phyloP scores from a whole-genome alignment of 495 filamentous ascomycete species.

The Halenospora varia region DNA sequence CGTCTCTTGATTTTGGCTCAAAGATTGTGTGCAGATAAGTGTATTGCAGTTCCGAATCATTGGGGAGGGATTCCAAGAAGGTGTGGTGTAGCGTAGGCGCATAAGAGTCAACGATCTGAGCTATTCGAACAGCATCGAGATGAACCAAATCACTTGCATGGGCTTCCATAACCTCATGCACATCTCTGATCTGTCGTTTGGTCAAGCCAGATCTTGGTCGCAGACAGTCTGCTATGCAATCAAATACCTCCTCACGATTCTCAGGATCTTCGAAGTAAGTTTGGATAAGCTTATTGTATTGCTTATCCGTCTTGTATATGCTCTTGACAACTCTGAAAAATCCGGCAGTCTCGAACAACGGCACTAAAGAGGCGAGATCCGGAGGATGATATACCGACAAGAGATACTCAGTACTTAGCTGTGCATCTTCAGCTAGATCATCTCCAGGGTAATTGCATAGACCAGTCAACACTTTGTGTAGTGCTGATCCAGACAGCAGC shows the following conservation, averaged over 20 bases:
- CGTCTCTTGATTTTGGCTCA: constrained; percentile 55
- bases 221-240: constrained; percentile 76
- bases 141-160: constrained; percentile 64
- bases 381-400: constrained; percentile 90
- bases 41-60: constrained; percentile 64
- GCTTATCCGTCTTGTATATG: constrained; percentile 74
- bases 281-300: constrained; percentile 73
- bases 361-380: constrained; percentile 69
- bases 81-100: constrained; percentile 69
- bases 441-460: constrained; percentile 78
- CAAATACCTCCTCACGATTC: constrained; percentile 68
- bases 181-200: constrained; percentile 70
- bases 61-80: constrained; percentile 60
- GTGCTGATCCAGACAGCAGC: constrained; percentile 76
- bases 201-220: constrained; percentile 64
- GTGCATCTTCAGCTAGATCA: constrained; percentile 88
- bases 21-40: constrained; percentile 74
- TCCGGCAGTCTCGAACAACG: constrained; percentile 70
- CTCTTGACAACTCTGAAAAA: constrained; percentile 95
- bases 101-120: constrained; percentile 62
- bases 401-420: constrained; percentile 92
- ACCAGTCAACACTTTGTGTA: constrained; percentile 75
- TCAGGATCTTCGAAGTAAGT: constrained; percentile 84
- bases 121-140: constrained; percentile 65
- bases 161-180: constrained; percentile 65